These are phyloP conservation scores for Cladosporium sp. DNA, from an alignment of 2,329 filamentous ascomycete genomes.

Conservation along the genomic window DNA sequence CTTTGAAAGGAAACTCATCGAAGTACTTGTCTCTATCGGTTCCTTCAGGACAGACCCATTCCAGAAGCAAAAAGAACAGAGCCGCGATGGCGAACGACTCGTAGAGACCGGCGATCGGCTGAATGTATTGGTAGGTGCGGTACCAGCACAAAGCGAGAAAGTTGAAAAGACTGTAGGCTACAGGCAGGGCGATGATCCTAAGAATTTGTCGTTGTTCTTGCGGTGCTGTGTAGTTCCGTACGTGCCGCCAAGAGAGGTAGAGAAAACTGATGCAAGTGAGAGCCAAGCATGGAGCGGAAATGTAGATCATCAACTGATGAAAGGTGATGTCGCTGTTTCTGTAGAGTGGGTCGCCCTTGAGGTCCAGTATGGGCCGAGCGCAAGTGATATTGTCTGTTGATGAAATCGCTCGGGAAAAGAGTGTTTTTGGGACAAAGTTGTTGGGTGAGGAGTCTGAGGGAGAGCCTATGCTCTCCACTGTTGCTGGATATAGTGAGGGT, in stretches of 20 bases:
- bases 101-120: constrained; percentile 25
- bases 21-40: constrained; percentile 27
- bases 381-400: constrained; percentile 22
- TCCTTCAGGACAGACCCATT: constrained; percentile 28
- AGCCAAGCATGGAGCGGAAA: constrained; percentile 23
- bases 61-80: constrained; percentile 27
- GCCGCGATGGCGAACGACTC: constrained; percentile 28
- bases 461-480: not conserved
- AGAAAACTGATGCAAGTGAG: constrained; percentile 20
- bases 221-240: constrained; percentile 25
- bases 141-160: constrained; percentile 27
- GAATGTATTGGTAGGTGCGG: constrained; percentile 25
- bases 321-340: constrained; percentile 24
- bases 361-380: constrained; percentile 22
- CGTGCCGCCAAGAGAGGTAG: constrained; percentile 23
- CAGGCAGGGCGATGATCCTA: constrained; percentile 24
- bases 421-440: not conserved
- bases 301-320: constrained; percentile 27
- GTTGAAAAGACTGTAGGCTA: constrained; percentile 26
- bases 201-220: constrained; percentile 30
- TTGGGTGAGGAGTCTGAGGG: not conserved
- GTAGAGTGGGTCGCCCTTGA: constrained; percentile 23
- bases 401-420: not conserved
- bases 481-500: not conserved
- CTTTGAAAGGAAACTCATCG: constrained; percentile 23